Evolutionary conservation across 306 rosid species (phyloP).

Genomic region (Astragalus glycyphyllos): DNA sequence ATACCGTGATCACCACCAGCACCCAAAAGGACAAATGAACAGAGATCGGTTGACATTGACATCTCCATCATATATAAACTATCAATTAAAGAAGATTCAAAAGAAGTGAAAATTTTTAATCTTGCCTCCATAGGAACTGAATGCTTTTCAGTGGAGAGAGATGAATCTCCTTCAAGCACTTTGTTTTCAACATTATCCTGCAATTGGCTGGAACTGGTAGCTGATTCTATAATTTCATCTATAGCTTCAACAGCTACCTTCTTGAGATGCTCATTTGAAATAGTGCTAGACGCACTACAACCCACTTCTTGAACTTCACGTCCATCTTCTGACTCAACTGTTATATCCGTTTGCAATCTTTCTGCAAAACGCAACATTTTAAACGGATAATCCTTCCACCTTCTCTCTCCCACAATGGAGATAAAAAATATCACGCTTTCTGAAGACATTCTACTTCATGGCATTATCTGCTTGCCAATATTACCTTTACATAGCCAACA

Average conservation of each 20-base stretch:
- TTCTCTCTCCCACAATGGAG: not conserved
- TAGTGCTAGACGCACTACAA: slow-evolving; percentile 45
- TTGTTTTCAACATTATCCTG: slow-evolving; percentile 40
- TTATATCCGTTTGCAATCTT: slow-evolving; percentile 43
- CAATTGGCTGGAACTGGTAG: slow-evolving; percentile 44
- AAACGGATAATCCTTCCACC: slow-evolving; percentile 2
- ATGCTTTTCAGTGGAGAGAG: slow-evolving; percentile 54
- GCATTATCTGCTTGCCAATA: slow-evolving; percentile 7
- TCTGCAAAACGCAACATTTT: slow-evolving; percentile 40
- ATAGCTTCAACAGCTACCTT: slow-evolving; percentile 46
- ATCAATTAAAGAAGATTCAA: slow-evolving; percentile 13
- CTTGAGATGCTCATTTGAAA: slow-evolving; percentile 45
- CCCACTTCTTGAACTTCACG: slow-evolving; percentile 49
- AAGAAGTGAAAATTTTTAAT: slow-evolving; percentile 33
- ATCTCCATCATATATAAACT: slow-evolving; percentile 32
- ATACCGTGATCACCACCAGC: not conserved
- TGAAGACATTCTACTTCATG: not conserved
- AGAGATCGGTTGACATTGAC: slow-evolving; percentile 8
- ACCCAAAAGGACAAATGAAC: slow-evolving; percentile 20
- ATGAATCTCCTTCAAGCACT: slow-evolving; percentile 55
- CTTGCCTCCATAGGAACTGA: slow-evolving; percentile 74
- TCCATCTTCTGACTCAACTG: slow-evolving; percentile 49
- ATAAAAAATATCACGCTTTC: too few species aligned
- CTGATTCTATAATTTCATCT: slow-evolving; percentile 49
- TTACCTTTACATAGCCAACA: slow-evolving; percentile 16